Percentiles rank a stretch among this genome's conserved stretches.
Conservation (phyloP, 2,329 filamentous ascomycete species). For the Diaporthe aspalathi region DNA sequence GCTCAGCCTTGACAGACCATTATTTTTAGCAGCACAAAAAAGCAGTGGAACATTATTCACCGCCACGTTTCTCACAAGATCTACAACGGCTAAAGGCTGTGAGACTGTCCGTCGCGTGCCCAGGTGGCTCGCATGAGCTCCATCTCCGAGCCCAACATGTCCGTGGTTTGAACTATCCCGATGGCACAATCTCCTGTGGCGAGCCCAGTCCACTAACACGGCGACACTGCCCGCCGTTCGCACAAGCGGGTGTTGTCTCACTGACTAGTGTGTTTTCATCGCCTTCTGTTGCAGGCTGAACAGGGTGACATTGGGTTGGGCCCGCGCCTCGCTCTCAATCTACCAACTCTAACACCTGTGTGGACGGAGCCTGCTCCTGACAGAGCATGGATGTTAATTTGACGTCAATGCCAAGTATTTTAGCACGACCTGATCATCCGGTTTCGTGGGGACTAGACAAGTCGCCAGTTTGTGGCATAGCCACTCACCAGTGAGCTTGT, state of each 20-base stretch:
- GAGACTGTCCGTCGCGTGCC: slow-evolving; percentile 1
- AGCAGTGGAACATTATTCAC: slow-evolving; percentile 6
- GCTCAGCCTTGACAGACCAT: slow-evolving; percentile 25
- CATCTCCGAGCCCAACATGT: background rate
- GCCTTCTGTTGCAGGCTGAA: slow-evolving; percentile 17
- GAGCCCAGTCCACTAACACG: slow-evolving; percentile 14
- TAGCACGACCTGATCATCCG: background rate
- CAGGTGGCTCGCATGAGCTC: background rate
- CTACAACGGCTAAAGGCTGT: background rate
- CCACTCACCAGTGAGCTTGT: slow-evolving; percentile 25
- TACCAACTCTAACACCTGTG: background rate
- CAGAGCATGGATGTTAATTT: slow-evolving; percentile 24
- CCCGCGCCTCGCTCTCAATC: slow-evolving; percentile 1
- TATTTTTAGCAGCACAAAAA: slow-evolving; percentile 11
- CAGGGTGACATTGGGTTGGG: slow-evolving; percentile 2
- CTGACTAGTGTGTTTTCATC: slow-evolving; percentile 5
- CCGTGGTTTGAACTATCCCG: background rate
- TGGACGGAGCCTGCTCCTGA: background rate
- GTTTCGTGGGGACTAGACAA: slow-evolving; percentile 1
- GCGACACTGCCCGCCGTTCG: background rate
- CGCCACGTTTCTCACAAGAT: slow-evolving; percentile 9
- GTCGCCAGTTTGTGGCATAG: slow-evolving; percentile 15
- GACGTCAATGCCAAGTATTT: slow-evolving; percentile 20
- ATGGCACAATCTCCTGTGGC: background rate
- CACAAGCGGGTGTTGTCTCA: background rate